These are phyloP conservation scores for Saitozyma podzolica DNA, from an alignment of 768 basidiomycete genomes.

Conservation along the genomic window DNA sequence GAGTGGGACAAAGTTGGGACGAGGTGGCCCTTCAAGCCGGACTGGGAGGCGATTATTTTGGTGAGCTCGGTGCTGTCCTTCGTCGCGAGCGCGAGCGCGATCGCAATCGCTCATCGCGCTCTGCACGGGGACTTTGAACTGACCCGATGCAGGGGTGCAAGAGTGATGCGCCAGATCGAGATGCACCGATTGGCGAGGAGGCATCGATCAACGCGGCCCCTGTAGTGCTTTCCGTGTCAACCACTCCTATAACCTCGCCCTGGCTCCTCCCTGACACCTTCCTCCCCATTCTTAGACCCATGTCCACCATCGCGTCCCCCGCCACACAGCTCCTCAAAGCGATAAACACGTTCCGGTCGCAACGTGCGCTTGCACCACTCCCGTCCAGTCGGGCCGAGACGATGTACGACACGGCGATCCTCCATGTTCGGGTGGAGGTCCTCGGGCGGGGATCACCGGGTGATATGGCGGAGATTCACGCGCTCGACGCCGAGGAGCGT, in stretches of 20 bases:
- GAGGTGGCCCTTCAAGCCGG: slow-evolving; percentile 71
- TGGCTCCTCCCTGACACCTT: slow-evolving; percentile 68
- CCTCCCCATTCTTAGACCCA: slow-evolving; percentile 2
- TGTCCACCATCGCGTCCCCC: slow-evolving; percentile 30
- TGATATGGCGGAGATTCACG: slow-evolving; percentile 73
- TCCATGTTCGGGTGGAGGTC: slow-evolving; percentile 67
- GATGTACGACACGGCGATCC: slow-evolving; percentile 64
- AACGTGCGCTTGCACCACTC: slow-evolving; percentile 59
- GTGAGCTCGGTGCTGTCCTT: no score
- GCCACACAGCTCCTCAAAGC: slow-evolving; percentile 58
- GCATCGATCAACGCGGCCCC: slow-evolving; percentile 9
- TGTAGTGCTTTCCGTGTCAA: no score
- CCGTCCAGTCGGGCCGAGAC: slow-evolving; percentile 54
- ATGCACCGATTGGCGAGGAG: slow-evolving; percentile 51
- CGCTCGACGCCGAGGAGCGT: slow-evolving; percentile 58
- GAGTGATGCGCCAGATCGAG: no score
- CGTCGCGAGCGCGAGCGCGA: no score
- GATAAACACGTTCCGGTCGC: slow-evolving; percentile 64
- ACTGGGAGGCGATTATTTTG: slow-evolving; percentile 59
- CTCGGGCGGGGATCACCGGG: slow-evolving; percentile 69
- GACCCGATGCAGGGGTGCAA: no score
- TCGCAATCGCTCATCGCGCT: no score
- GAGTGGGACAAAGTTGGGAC: slow-evolving; percentile 69
- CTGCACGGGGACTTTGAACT: no score
- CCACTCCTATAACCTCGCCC: slow-evolving; percentile 41